Conservation (phyloP, 176 grass and related monocot genomes). For the Rhynchospora tenuis region DNA sequence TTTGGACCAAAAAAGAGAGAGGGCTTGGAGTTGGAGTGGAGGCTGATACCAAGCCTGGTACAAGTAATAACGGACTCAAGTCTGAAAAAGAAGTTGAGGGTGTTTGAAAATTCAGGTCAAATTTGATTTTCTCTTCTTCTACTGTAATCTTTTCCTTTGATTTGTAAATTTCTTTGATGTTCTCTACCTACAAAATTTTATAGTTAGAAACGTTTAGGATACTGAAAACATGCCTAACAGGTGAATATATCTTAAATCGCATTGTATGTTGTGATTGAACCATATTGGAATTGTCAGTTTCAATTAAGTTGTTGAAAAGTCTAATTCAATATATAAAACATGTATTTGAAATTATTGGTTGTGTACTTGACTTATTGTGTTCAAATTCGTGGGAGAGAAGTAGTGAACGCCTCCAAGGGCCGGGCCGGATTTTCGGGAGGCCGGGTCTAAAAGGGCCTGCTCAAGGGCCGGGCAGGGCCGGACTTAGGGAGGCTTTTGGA, state of each 20-base stretch:
- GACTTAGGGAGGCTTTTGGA: no score
- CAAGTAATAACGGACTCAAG: slow-evolving; percentile 7
- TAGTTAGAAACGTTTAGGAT: not conserved
- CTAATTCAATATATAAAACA: not conserved
- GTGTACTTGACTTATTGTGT: not conserved
- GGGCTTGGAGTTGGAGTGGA: not conserved
- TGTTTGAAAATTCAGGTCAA: slow-evolving; percentile 17
- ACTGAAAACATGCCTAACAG: not conserved
- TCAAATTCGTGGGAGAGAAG: not conserved
- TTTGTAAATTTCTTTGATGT: not conserved
- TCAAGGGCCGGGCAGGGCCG: no score
- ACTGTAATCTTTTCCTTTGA: not conserved
- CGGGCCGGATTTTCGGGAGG: no score
- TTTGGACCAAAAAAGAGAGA: slow-evolving; percentile 14
- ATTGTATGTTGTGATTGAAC: not conserved
- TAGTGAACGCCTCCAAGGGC: no score
- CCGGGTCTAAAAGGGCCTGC: no score
- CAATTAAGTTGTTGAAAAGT: not conserved
- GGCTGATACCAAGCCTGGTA: not conserved
- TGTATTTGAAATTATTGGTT: not conserved
- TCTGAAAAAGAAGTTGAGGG: slow-evolving; percentile 30
- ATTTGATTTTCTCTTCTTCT: not conserved
- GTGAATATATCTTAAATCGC: not conserved
- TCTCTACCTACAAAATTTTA: not conserved
- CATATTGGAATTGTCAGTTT: not conserved